Evolutionary conservation across 2,329 filamentous ascomycete genomes (phyloP).

Genomic region (Triangularia verruculosa): DNA sequence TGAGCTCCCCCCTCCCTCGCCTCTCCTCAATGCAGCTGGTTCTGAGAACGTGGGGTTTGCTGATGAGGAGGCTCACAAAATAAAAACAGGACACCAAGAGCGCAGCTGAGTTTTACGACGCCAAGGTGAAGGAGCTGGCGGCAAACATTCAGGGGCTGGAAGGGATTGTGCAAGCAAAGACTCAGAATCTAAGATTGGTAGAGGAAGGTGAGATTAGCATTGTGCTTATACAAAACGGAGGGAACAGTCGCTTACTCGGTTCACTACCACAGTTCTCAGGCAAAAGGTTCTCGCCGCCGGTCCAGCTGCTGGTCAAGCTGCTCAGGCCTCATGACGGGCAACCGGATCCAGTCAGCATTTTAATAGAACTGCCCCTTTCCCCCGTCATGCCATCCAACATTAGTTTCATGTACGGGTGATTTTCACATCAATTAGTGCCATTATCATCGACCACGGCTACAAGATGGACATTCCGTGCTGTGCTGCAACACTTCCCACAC

Average conservation of each 20-base stretch:
- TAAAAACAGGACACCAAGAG: conserved; percentile 48
- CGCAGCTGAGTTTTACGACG: conserved; percentile 55
- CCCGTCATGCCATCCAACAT: background rate
- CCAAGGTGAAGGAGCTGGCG: conserved; percentile 52
- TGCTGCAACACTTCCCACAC: background rate
- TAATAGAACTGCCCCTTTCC: background rate
- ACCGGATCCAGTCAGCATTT: background rate
- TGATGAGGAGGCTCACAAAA: background rate
- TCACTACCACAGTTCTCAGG: conserved; percentile 34
- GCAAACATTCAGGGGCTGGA: conserved; percentile 57
- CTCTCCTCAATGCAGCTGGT: background rate
- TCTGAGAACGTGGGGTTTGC: no score
- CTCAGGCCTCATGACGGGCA: conserved; percentile 20
- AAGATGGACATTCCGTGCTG: no score
- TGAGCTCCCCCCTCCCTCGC: conserved; percentile 31
- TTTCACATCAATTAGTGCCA: background rate
- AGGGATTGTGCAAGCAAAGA: conserved; percentile 65
- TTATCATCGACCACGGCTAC: no score
- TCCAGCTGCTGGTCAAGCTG: conserved; percentile 3
- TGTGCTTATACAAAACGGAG: background rate
- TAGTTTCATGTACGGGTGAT: background rate
- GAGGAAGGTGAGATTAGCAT: conserved; percentile 67
- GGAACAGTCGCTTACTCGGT: conserved; percentile 10
- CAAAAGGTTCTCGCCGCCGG: conserved; percentile 36
- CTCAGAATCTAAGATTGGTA: conserved; percentile 76